Percentiles rank a stretch among this genome's conserved stretches.
phyloP scores from a whole-genome alignment of 208 protist genomes.

The Acanthamoeba lugdunensis region DNA sequence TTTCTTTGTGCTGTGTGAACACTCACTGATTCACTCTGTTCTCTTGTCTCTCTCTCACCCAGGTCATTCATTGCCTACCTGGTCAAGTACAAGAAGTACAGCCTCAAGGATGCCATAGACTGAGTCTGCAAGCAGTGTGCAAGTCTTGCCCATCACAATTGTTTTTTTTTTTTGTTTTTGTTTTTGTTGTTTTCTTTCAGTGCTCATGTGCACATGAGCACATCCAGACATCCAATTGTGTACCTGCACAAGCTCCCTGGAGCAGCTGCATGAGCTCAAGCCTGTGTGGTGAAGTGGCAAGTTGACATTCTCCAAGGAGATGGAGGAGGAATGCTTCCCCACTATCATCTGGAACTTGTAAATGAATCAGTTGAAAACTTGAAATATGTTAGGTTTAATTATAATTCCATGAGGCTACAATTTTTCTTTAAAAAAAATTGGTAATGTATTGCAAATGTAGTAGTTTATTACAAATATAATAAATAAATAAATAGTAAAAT shows the following conservation, averaged over 20 bases:
- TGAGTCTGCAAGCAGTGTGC: not conserved
- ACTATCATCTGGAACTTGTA: not conserved
- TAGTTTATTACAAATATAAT: not conserved
- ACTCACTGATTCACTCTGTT: not conserved
- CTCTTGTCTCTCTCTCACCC: not conserved
- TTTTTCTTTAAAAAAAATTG: not conserved
- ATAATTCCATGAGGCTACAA: too few relatives aligned
- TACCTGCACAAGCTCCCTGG: slow-evolving; percentile 38
- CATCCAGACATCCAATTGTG: not conserved
- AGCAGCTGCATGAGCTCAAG: slow-evolving; percentile 39
- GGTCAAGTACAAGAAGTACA: slow-evolving; percentile 36
- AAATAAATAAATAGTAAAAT: slow-evolving; percentile 1
- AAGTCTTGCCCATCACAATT: not conserved
- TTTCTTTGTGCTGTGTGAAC: too few relatives aligned
- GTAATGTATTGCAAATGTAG: too few relatives aligned
- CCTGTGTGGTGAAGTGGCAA: not conserved
- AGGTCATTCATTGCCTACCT: slow-evolving; percentile 48
- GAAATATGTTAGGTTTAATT: too few relatives aligned
- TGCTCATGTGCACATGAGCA: not conserved
- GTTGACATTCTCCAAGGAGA: not conserved
- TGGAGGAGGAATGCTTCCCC: not conserved
- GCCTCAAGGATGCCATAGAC: not conserved
- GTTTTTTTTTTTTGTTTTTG: not conserved
- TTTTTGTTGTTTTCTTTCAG: not conserved
- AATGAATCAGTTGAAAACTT: too few relatives aligned